phyloP scores from a whole-genome alignment of 768 basidiomycete species.

The Auricularia heimuer region DNA sequence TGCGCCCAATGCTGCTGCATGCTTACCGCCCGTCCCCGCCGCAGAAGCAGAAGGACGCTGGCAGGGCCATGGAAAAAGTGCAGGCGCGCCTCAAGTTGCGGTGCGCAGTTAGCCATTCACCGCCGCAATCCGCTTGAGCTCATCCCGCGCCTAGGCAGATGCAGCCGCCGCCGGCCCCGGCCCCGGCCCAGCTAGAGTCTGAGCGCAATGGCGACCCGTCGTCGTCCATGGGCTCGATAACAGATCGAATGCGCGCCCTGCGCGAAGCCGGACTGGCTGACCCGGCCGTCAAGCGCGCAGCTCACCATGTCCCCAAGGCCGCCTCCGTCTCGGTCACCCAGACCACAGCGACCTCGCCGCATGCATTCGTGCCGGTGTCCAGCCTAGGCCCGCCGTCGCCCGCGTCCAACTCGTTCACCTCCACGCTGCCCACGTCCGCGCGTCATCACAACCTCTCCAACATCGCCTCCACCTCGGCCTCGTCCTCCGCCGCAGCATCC shows the following conservation, averaged over 20 bases:
- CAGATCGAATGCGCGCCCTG: constrained; percentile 70
- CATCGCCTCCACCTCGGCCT: constrained; percentile 23
- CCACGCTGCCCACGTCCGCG: constrained; percentile 24
- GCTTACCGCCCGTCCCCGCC: not conserved
- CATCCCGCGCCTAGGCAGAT: not conserved
- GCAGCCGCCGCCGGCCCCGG: not conserved
- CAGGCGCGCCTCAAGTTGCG: not conserved
- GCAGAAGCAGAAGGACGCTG: not conserved
- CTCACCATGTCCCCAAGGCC: constrained; percentile 23
- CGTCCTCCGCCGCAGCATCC: constrained; percentile 20
- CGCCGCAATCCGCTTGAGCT: not conserved
- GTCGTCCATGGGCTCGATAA: constrained; percentile 42
- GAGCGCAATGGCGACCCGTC: not conserved
- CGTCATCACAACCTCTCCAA: constrained; percentile 2
- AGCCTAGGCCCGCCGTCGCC: constrained; percentile 71
- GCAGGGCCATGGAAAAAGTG: not conserved
- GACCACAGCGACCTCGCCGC: constrained; percentile 37
- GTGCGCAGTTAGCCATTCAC: not conserved
- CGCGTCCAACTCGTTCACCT: constrained; percentile 56
- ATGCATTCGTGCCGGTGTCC: constrained; percentile 59
- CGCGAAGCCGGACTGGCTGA: constrained; percentile 62
- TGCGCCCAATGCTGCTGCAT: not conserved
- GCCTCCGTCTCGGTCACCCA: constrained; percentile 23
- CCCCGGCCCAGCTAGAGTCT: not conserved
- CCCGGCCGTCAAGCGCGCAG: constrained; percentile 33